A percentile compares a stretch with the other conserved stretches of the same genome.
phyloP scores from a whole-genome alignment of 306 rosid genomes.

The Parietaria judaica region DNA sequence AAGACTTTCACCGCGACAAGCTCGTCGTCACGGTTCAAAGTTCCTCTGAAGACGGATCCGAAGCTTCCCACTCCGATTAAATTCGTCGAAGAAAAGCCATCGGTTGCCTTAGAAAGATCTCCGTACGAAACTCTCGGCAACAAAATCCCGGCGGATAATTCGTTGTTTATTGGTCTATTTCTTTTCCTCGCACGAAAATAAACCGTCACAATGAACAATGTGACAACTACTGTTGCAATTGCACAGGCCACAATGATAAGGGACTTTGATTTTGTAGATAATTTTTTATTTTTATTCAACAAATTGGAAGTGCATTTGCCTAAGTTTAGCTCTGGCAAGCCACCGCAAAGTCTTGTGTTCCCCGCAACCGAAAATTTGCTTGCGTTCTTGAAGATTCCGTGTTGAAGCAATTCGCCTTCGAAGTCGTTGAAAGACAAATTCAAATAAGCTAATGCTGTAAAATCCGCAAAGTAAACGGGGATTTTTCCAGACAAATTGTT shows the following conservation, averaged over 20 bases:
- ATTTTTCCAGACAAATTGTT: constrained; percentile 8
- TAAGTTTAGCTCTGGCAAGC: background rate
- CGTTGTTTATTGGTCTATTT: background rate
- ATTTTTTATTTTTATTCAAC: background rate
- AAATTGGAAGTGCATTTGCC: background rate
- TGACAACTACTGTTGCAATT: background rate
- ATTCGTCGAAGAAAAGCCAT: constrained; percentile 23
- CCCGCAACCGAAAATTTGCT: background rate
- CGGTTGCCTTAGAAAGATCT: constrained; percentile 23
- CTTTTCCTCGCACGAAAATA: background rate
- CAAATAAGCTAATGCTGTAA: background rate
- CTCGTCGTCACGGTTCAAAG: background rate
- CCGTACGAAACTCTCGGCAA: constrained; percentile 20
- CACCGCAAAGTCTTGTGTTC: background rate
- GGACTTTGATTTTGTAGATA: background rate
- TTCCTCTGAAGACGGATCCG: constrained; percentile 27
- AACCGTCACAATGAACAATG: background rate
- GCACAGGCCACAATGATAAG: background rate
- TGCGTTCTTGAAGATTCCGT: background rate
- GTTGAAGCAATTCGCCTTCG: background rate
- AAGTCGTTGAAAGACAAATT: background rate
- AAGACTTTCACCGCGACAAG: constrained; percentile 26
- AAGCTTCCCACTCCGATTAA: constrained; percentile 28
- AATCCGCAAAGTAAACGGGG: background rate
- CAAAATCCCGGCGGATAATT: background rate